Evolutionary conservation across 2,329 filamentous ascomycete species (phyloP).

Genomic region (Grosmannia huntii): DNA sequence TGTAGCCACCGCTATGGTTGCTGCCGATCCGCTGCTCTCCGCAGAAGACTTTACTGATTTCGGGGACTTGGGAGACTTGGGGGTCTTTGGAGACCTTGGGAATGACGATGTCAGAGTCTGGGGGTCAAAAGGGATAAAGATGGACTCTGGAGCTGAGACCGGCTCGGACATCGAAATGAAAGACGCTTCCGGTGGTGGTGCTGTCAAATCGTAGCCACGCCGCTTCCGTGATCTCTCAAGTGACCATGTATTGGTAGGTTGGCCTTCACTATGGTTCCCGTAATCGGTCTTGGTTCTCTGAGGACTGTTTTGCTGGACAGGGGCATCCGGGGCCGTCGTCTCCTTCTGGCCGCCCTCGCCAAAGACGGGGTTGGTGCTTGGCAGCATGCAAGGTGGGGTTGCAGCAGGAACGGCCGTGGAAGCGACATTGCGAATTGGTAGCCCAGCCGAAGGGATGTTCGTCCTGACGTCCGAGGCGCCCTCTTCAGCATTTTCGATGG

Average conservation of each 20-base stretch:
- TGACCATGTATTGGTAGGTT: background rate
- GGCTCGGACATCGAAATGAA: background rate
- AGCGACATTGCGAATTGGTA: background rate
- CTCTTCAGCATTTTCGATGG: background rate
- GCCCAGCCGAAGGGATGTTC: background rate
- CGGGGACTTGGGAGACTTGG: background rate
- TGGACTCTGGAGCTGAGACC: background rate
- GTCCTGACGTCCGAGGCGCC: background rate
- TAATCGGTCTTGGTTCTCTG: background rate
- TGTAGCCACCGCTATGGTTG: background rate
- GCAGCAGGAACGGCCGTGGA: background rate
- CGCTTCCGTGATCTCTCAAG: background rate
- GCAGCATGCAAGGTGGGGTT: background rate
- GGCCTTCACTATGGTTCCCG: background rate
- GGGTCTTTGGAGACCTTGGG: background rate
- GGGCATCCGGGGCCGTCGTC: background rate
- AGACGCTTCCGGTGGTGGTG: background rate
- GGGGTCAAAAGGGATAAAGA: background rate
- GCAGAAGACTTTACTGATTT: background rate
- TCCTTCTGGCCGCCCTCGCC: background rate
- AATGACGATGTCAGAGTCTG: background rate
- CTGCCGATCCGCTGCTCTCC: background rate
- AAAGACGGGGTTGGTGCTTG: background rate
- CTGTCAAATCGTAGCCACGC: background rate
- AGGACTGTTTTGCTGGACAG: background rate